These are phyloP conservation scores for Globisporangium cederbergense DNA, from an alignment of 352 stramenopile genomes.

Conservation along the genomic window DNA sequence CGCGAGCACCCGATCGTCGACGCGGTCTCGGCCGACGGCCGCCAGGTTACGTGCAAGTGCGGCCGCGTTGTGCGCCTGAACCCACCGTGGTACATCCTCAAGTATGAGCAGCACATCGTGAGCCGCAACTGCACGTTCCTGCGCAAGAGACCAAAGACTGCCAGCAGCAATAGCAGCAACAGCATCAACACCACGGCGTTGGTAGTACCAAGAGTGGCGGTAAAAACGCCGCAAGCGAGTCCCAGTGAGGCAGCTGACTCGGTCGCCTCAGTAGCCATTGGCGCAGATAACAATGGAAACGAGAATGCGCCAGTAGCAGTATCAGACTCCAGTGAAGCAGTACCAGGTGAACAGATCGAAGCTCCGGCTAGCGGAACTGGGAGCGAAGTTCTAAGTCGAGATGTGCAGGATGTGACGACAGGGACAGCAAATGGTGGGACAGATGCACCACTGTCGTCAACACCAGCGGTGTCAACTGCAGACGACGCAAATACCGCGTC, in stretches of 20 bases:
- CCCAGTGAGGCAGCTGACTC: not conserved
- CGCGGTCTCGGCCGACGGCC: constrained; percentile 44
- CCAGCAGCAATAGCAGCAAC: not conserved
- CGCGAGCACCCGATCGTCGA: constrained; percentile 54
- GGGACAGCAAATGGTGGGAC: not conserved
- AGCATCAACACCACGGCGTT: not conserved
- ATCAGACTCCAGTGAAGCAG: not conserved
- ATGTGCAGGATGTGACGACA: not conserved
- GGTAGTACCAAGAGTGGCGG: not conserved
- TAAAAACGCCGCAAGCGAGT: not conserved
- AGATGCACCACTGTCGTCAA: not conserved
- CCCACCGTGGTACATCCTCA: constrained; percentile 82
- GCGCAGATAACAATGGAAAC: not conserved
- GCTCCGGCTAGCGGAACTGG: not conserved
- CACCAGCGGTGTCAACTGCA: too few relatives aligned
- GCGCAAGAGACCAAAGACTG: constrained; percentile 23
- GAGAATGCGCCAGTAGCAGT: not conserved
- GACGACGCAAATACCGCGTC: too few relatives aligned
- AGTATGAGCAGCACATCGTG: constrained; percentile 83
- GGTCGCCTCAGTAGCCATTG: not conserved
- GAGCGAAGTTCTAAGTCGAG: not conserved
- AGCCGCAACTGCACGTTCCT: constrained; percentile 79
- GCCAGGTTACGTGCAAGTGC: constrained; percentile 63
- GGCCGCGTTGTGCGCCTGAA: constrained; percentile 69
- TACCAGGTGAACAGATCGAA: not conserved